These are phyloP conservation scores for Petunia secreta DNA, from an alignment of 257 asterid species.

Conservation along the genomic window DNA sequence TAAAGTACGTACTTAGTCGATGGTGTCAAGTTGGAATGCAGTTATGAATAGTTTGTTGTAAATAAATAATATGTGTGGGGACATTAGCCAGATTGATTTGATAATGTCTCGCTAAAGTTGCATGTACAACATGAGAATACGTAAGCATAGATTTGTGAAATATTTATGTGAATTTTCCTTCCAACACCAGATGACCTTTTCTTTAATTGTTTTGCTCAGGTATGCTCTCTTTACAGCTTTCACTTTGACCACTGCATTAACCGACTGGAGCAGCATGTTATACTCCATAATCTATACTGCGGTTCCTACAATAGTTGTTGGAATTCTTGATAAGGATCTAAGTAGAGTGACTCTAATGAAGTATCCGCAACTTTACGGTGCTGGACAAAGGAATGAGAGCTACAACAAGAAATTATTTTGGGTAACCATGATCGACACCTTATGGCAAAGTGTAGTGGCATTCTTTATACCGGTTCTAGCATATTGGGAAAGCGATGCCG, in stretches of 20 bases:
- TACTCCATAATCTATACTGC: slow-evolving; percentile 86
- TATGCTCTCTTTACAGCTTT: slow-evolving; percentile 75
- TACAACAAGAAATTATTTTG: slow-evolving; percentile 77
- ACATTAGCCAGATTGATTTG: slow-evolving; percentile 12
- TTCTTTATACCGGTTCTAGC: slow-evolving; percentile 77
- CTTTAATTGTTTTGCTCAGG: slow-evolving; percentile 50
- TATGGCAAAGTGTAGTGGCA: slow-evolving; percentile 88
- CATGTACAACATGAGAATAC: background rate
- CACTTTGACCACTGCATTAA: slow-evolving; percentile 87
- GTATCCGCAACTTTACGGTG: slow-evolving; percentile 84
- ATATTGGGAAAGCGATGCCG: slow-evolving; percentile 70
- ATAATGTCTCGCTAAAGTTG: background rate
- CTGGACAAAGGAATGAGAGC: slow-evolving; percentile 87
- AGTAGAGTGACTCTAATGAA: slow-evolving; percentile 70
- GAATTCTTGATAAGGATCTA: slow-evolving; percentile 86
- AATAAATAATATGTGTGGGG: background rate
- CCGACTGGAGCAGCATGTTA: slow-evolving; percentile 97
- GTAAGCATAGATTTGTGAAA: background rate
- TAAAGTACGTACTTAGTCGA: background rate
- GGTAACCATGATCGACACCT: slow-evolving; percentile 74
- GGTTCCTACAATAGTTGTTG: slow-evolving; percentile 81
- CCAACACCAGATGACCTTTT: slow-evolving; percentile 31
- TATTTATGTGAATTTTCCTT: slow-evolving; percentile 19
- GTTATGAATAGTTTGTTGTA: slow-evolving; percentile 5
- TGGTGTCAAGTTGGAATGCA: background rate